phyloP scores from a whole-genome alignment of 2,329 filamentous ascomycete species.

The Sphaerostilbella broomeana region DNA sequence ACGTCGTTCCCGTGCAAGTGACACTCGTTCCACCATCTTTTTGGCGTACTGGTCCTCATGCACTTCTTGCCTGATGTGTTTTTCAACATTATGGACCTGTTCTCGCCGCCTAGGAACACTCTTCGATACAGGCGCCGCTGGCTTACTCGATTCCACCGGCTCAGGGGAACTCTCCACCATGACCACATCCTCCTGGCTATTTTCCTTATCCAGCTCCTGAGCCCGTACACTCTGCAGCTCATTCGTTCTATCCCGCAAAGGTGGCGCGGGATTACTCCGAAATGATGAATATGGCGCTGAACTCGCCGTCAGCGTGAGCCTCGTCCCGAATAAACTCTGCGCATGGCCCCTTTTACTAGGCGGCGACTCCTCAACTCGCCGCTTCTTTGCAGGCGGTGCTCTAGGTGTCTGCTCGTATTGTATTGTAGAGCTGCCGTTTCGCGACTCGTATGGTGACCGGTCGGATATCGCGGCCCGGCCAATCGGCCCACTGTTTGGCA shows the following conservation, averaged over 20 bases:
- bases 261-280: slow-evolving; percentile 14
- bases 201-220: slow-evolving; percentile 1
- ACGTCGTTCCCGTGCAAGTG: too few species aligned
- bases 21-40: background rate
- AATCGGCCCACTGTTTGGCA: slow-evolving; percentile 25
- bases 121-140: background rate
- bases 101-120: too few species aligned
- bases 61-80: too few species aligned
- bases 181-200: slow-evolving; percentile 3
- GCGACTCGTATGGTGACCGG: slow-evolving; percentile 29
- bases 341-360: slow-evolving; percentile 29
- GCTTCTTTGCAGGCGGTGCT: slow-evolving; percentile 23
- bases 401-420: slow-evolving; percentile 12
- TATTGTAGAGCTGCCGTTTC: too few species aligned
- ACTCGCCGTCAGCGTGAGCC: slow-evolving; percentile 24
- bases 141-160: background rate
- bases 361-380: slow-evolving; percentile 24
- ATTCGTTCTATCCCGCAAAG: slow-evolving; percentile 19
- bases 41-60: background rate
- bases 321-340: slow-evolving; percentile 29
- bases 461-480: slow-evolving; percentile 28
- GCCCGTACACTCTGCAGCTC: background rate
- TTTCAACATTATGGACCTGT: too few species aligned
- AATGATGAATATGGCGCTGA: background rate
- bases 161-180: slow-evolving; percentile 4